These are phyloP conservation scores for Solanum arcanum DNA, from an alignment of 257 asterid genomes.

Conservation along the genomic window DNA sequence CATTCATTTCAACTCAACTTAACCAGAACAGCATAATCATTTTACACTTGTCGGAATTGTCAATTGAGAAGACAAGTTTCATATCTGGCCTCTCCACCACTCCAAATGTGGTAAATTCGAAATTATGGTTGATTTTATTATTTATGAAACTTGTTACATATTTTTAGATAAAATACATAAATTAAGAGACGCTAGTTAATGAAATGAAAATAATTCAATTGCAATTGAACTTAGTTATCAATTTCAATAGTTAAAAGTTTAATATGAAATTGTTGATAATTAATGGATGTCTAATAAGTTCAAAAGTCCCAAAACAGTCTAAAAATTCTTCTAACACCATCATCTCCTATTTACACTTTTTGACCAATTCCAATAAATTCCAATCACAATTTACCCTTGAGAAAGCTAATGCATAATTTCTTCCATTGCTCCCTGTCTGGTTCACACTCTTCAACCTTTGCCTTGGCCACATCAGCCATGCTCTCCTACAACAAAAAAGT, in stretches of 20 bases:
- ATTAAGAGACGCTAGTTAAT: neutral
- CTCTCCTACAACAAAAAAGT: slow-evolving; percentile 28
- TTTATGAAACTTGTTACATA: neutral
- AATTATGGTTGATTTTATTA: too few relatives aligned
- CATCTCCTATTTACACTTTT: slow-evolving; percentile 21
- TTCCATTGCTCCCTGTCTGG: slow-evolving; percentile 72
- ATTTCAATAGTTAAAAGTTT: neutral
- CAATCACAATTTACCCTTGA: slow-evolving; percentile 70
- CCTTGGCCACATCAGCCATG: slow-evolving; percentile 45
- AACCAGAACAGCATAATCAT: too few relatives aligned
- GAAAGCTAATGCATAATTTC: slow-evolving; percentile 66
- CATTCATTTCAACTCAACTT: too few relatives aligned
- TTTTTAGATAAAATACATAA: neutral
- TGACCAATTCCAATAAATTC: neutral
- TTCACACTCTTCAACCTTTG: slow-evolving; percentile 31
- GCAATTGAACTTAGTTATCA: too few relatives aligned
- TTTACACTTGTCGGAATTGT: too few relatives aligned
- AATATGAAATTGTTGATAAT: neutral
- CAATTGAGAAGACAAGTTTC: too few relatives aligned
- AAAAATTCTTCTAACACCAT: neutral
- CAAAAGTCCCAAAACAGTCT: neutral
- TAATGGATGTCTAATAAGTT: neutral
- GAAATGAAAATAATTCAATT: neutral
- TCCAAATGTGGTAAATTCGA: too few relatives aligned
- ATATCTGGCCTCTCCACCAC: too few relatives aligned